Conservation (phyloP, 768 basidiomycete species). For the Mycena crocata region DNA sequence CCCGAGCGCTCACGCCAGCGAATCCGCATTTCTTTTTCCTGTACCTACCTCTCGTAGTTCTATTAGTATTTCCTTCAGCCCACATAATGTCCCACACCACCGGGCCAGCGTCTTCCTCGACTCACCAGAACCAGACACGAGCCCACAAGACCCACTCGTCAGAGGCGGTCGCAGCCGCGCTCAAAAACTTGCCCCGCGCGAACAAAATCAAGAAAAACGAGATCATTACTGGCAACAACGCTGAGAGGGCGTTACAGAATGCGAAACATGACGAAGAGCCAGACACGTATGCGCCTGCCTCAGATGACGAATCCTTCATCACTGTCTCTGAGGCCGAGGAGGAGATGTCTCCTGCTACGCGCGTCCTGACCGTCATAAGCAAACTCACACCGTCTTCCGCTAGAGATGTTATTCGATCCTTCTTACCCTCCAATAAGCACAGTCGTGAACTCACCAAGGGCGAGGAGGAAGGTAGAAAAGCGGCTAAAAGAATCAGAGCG, state of each 20-base stretch:
- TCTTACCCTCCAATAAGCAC: neutral
- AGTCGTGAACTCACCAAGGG: neutral
- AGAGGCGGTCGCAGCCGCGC: neutral
- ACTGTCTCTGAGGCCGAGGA: neutral
- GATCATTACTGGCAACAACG: neutral
- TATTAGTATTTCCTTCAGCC: no score
- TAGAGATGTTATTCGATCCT: neutral
- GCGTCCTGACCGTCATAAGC: neutral
- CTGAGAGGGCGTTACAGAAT: neutral
- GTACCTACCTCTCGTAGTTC: no score
- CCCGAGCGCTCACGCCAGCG: neutral
- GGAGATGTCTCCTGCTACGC: neutral
- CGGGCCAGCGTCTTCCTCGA: no score
- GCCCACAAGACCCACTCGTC: neutral
- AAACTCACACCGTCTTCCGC: neutral
- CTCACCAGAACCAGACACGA: neutral
- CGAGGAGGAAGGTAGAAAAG: neutral
- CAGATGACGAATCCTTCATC: conserved; percentile 5
- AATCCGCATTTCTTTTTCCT: no score
- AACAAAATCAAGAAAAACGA: neutral
- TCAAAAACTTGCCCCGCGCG: neutral
- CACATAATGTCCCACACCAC: no score
- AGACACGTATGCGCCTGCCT: neutral
- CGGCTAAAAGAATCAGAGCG: neutral
- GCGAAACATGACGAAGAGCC: neutral